A percentile compares a stretch with the other conserved stretches of the same genome.
Evolutionary conservation across 306 rosid genomes (phyloP).

Genomic region (Erythrophleum fordii): DNA sequence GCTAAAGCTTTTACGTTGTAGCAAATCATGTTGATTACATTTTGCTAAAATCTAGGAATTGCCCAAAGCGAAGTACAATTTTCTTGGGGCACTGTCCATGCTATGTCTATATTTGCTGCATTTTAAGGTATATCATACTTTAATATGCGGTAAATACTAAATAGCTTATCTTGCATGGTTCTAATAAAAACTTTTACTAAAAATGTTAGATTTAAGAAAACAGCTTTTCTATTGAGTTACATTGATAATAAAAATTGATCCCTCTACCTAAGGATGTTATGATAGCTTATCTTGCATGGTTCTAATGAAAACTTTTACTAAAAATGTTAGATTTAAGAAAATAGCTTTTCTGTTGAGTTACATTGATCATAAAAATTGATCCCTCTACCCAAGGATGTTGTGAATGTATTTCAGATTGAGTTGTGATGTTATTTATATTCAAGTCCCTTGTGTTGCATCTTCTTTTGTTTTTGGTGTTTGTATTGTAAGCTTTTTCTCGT

Average conservation of each 20-base stretch:
- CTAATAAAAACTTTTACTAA: not conserved
- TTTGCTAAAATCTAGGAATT: constrained; percentile 12
- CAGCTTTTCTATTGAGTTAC: not conserved
- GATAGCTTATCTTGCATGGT: not conserved
- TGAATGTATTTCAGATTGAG: not conserved
- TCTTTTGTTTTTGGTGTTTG: not conserved
- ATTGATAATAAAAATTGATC: not conserved
- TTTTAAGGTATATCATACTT: not conserved
- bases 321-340: not conserved
- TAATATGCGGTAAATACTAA: not conserved
- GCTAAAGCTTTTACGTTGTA: constrained; percentile 21
- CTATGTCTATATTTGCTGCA: not conserved
- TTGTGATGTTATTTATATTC: not conserved
- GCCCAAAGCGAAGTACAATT: not conserved
- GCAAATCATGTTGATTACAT: not conserved
- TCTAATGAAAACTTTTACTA: not conserved
- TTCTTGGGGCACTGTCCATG: not conserved
- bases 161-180: not conserved
- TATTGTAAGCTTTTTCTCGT: not conserved
- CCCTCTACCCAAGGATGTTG: not conserved
- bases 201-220: not conserved
- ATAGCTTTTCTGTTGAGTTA: not conserved
- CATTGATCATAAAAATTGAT: not conserved
- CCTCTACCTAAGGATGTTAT: not conserved
- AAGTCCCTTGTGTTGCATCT: not conserved